phyloP scores from a whole-genome alignment of 2,329 filamentous ascomycete genomes.

The Colletotrichum sp. region DNA sequence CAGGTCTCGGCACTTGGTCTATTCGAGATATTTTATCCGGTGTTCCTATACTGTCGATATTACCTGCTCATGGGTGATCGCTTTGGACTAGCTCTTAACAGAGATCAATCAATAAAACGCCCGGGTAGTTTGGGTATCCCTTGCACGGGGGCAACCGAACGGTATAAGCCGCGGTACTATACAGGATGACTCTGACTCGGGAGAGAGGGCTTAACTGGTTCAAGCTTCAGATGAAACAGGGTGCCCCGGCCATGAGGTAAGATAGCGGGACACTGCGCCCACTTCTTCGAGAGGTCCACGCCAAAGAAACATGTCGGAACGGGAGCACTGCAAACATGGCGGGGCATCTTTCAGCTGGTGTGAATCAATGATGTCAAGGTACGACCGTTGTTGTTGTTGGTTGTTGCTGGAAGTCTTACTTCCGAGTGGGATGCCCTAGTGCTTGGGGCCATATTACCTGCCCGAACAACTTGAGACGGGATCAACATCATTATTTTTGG shows the following conservation, averaged over 20 bases:
- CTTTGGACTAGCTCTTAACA: neutral
- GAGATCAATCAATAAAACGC: neutral
- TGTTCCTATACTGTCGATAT: neutral
- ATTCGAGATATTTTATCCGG: neutral
- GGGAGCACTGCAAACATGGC: neutral
- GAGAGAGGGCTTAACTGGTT: neutral
- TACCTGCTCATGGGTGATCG: neutral
- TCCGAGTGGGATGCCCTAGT: neutral
- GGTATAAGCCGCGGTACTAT: neutral
- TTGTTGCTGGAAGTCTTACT: neutral
- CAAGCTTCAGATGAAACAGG: slow-evolving; percentile 17
- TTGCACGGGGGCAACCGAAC: neutral
- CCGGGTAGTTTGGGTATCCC: neutral
- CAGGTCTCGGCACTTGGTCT: neutral
- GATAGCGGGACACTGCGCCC: neutral
- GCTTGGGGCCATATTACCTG: neutral
- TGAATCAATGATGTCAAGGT: neutral
- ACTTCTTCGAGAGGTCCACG: neutral
- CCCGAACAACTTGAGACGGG: neutral
- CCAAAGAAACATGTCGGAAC: neutral
- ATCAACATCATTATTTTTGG: neutral
- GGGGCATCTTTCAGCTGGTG: neutral
- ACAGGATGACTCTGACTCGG: neutral
- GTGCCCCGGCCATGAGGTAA: neutral
- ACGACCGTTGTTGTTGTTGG: neutral